Evolutionary conservation across 805 yeast genomes (phyloP).

Genomic region (Alloascoidea africana): DNA sequence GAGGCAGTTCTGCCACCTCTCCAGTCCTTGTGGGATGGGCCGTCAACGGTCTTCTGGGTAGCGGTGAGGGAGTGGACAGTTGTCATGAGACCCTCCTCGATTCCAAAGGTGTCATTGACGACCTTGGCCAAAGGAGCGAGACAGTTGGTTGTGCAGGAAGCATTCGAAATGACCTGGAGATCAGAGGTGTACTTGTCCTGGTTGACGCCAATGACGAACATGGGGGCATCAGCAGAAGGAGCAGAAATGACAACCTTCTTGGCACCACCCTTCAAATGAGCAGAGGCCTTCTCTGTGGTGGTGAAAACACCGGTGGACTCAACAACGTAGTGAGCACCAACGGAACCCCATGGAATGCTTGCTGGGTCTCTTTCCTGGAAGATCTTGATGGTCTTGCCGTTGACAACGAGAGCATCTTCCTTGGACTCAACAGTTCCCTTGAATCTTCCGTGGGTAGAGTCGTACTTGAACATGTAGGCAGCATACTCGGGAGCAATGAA

Average conservation of each 20-base stretch:
- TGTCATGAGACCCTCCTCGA: constrained; percentile 90
- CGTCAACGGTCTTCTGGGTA: constrained; percentile 92
- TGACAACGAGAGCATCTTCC: constrained; percentile 38
- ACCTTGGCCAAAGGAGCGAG: constrained; percentile 90
- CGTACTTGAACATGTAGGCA: constrained; percentile 91
- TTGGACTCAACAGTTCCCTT: constrained; percentile 47
- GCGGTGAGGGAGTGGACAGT: constrained; percentile 94
- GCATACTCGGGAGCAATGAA: constrained; percentile 84
- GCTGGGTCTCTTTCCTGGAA: constrained; percentile 79
- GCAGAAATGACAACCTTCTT: constrained; percentile 92
- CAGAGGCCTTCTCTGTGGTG: constrained; percentile 61
- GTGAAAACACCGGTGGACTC: constrained; percentile 96
- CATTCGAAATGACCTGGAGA: constrained; percentile 70
- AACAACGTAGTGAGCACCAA: constrained; percentile 73
- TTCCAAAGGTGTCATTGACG: constrained; percentile 71
- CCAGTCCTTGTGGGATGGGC: constrained; percentile 97
- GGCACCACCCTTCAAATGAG: constrained; percentile 84
- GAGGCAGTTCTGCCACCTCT: constrained; percentile 97
- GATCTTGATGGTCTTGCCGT: constrained; percentile 51
- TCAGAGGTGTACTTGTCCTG: constrained; percentile 64
- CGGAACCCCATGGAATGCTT: constrained; percentile 74
- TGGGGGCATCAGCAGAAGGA: constrained; percentile 88
- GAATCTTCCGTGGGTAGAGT: constrained; percentile 78
- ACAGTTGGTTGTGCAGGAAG: constrained; percentile 94
- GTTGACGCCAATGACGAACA: constrained; percentile 91